Evolutionary conservation across 1,284 basidiomycete species (phyloP), one percentile per base, ranked within the genome.

Genomic region (Melampsora larici-populina): DNA sequence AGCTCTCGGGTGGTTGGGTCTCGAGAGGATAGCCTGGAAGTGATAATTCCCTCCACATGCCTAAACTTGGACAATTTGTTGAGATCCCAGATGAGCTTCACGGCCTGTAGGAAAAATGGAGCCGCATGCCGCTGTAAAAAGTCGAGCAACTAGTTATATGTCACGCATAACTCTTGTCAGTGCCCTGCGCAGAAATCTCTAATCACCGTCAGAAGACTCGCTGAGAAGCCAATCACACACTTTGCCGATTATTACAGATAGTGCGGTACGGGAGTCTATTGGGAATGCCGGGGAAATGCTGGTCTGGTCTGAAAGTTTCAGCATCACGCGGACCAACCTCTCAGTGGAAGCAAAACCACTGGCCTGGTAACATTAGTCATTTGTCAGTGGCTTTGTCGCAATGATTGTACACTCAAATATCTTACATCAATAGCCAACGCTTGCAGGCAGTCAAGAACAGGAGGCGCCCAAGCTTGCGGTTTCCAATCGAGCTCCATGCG

Each of bases 71-170:
- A 88, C 1, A 88, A 86, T 29, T 86, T 87, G 81, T 94, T 90
- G 26, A 97, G 84, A 0, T 88, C 87, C 94, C 95, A 98, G 21
- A 98, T 87, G n/a, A 98, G 86, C 81, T 88, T 90, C 26, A 93
- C 91, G 7, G 91, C 89, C 31, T 93, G 90, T 60, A 89, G 88
- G 83, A 97, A 94, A 82, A 93, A 95, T 0, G 88, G 86, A 0
- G 90, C 86, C 80, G 85, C 89, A 29, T 89, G 84, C 0, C 89
- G 88, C 7, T 88, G 87, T 26, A 98, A 87, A 83, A 92, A 97
- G 65, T 86, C 86, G 79, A 97, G 87, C 0, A 97, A 86, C 87
- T 92, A 75, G 8, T 18, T 15, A 49, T 62, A 46, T 64, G 67
- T 51, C 11, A 66, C 36, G 64, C 29, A 60, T 60, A 29, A 60